A percentile compares a stretch with the other conserved stretches of the same genome.
These are phyloP conservation scores for Colletotrichum sp. DNA, from an alignment of 2,329 filamentous ascomycete species.

Conservation along the genomic window DNA sequence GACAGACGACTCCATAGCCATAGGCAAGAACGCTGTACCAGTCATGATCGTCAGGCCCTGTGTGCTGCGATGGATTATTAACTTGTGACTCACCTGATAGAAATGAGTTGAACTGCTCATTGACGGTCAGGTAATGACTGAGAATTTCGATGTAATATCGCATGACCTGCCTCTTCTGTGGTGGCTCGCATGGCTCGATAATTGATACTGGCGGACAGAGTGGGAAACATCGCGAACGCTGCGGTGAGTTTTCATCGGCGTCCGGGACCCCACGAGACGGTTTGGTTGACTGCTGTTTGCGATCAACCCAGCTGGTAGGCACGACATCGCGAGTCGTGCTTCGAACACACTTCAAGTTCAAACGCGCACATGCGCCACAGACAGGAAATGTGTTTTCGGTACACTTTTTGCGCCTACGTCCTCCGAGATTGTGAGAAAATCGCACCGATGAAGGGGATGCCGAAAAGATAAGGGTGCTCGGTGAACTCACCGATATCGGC, in stretches of 20 bases:
- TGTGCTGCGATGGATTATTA: neutral
- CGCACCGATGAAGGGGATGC: neutral
- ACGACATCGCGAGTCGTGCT: slow-evolving; percentile 16
- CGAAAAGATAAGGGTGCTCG: neutral
- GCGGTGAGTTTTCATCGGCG: neutral
- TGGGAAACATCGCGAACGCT: neutral
- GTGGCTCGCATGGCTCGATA: neutral
- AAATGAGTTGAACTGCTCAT: slow-evolving; percentile 17
- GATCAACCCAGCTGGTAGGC: slow-evolving; percentile 7
- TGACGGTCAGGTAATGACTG: slow-evolving; percentile 7
- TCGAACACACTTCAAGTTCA: slow-evolving; percentile 21
- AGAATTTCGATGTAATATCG: slow-evolving; percentile 15
- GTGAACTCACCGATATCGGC: slow-evolving; percentile 21
- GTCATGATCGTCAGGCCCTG: neutral
- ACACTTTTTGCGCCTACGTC: slow-evolving; percentile 20
- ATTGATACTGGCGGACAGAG: neutral
- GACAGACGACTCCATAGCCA: slow-evolving; percentile 22
- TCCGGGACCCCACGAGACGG: neutral
- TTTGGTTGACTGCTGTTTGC: neutral
- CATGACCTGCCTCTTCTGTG: slow-evolving; percentile 12
- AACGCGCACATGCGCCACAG: slow-evolving; percentile 16
- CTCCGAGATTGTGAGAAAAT: neutral
- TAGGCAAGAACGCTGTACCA: slow-evolving; percentile 11
- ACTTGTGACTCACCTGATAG: neutral
- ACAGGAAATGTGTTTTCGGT: slow-evolving; percentile 19